phyloP scores from a whole-genome alignment of 1,284 basidiomycete genomes.

The Coriolopsis trogii region DNA sequence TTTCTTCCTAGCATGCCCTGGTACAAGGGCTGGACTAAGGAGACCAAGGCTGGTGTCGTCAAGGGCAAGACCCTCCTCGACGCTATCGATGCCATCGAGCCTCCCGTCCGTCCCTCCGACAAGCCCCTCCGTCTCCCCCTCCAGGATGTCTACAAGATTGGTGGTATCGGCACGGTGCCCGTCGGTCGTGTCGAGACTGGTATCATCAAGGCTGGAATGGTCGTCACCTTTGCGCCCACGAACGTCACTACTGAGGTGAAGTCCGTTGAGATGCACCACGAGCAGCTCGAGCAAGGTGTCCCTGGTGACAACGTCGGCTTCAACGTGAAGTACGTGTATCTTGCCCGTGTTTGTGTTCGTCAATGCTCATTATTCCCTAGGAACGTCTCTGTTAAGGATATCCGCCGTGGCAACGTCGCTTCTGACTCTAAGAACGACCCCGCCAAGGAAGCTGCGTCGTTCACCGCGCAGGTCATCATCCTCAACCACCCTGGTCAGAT shows the following conservation, averaged over 20 bases:
- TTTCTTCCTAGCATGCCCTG: conserved; percentile 82
- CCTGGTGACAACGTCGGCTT: conserved; percentile 99
- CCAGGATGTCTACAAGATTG: conserved; percentile 99
- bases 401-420: conserved; percentile 98
- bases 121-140: conserved; percentile 99
- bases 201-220: conserved; percentile 99
- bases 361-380: conserved; percentile 44
- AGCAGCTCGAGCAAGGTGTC: conserved; percentile 92
- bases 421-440: conserved; percentile 99
- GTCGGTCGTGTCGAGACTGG: conserved; percentile 99
- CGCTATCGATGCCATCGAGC: conserved; percentile 99
- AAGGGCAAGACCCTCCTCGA: conserved; percentile 99
- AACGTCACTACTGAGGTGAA: conserved; percentile 99
- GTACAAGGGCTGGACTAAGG: conserved; percentile 99
- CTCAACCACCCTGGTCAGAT: conserved; percentile 99
- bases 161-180: conserved; percentile 99
- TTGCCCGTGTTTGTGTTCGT: neutral
- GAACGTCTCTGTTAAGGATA: conserved; percentile 99
- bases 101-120: conserved; percentile 95
- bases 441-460: conserved; percentile 98
- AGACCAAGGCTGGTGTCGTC: conserved; percentile 89
- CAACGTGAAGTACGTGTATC: conserved; percentile 82
- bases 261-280: conserved; percentile 99
- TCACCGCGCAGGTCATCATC: conserved; percentile 99
- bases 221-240: conserved; percentile 95